Conservation (phyloP, 1,284 basidiomycete species). For the Puccinia coronata region DNA sequence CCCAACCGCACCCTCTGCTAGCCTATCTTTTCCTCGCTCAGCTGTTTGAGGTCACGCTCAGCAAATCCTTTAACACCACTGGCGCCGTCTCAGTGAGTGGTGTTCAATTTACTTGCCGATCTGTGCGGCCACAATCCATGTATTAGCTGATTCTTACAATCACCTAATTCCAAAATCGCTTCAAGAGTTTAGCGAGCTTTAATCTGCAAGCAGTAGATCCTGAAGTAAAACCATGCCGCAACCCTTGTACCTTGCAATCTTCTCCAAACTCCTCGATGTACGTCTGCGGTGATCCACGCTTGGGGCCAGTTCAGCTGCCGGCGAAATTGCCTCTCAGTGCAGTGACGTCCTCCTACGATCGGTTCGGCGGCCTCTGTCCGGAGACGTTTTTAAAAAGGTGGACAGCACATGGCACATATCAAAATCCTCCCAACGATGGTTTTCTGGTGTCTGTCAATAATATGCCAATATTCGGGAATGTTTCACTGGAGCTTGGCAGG, state of each 20-base stretch:
- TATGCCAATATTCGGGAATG: background rate
- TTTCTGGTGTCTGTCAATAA: background rate
- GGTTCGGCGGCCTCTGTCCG: background rate
- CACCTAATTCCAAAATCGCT: background rate
- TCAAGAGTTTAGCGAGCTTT: background rate
- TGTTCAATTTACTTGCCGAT: background rate
- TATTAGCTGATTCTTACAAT: too few relatives aligned
- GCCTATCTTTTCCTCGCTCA: background rate
- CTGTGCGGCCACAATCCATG: too few relatives aligned
- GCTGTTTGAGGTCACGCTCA: background rate
- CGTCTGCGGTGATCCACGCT: constrained; percentile 16
- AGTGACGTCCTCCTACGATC: background rate
- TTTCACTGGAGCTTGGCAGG: background rate
- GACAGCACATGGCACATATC: background rate
- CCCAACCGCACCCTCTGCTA: background rate
- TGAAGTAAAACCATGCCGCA: background rate
- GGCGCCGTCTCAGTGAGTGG: background rate
- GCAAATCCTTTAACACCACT: background rate
- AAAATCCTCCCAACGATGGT: background rate
- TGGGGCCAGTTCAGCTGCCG: constrained; percentile 3
- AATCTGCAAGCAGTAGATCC: background rate
- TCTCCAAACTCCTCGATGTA: background rate
- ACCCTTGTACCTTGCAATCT: background rate
- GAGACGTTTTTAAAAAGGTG: background rate
- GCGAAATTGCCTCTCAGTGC: background rate